Evolutionary conservation across 2,329 filamentous ascomycete genomes (phyloP).

Genomic region (Xylariaceae sp.): DNA sequence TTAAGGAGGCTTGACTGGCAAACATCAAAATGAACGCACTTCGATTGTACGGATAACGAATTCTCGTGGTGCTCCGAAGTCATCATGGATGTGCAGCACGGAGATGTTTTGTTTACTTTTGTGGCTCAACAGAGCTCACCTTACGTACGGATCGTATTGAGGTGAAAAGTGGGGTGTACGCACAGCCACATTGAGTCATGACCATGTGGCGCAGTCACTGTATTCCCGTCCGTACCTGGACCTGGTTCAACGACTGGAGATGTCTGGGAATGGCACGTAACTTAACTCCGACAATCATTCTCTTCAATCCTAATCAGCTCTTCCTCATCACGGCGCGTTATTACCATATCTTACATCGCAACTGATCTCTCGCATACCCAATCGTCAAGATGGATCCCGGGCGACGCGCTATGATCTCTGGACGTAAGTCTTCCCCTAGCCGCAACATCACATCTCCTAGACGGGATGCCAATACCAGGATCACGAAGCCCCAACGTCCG

Average conservation of each 20-base stretch:
- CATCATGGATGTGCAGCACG: too few species aligned
- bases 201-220: neutral
- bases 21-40: too few species aligned
- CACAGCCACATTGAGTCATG: neutral
- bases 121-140: too few species aligned
- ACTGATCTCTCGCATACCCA: neutral
- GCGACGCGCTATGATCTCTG: constrained; percentile 50
- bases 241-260: neutral
- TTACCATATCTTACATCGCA: neutral
- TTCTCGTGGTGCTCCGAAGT: too few species aligned
- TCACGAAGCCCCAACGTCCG: constrained; percentile 46
- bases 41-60: too few species aligned
- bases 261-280: neutral
- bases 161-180: neutral
- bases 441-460: constrained; percentile 52
- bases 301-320: neutral
- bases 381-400: constrained; percentile 46
- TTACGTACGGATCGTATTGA: neutral
- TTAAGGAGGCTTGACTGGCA: too few species aligned
- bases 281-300: neutral
- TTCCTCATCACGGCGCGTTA: neutral
- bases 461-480: constrained; percentile 49
- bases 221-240: neutral
- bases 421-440: constrained; percentile 39
- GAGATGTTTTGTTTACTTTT: too few species aligned